Evolutionary conservation across 2,329 filamentous ascomycete genomes (phyloP).

Genomic region (Penicillium sp.): DNA sequence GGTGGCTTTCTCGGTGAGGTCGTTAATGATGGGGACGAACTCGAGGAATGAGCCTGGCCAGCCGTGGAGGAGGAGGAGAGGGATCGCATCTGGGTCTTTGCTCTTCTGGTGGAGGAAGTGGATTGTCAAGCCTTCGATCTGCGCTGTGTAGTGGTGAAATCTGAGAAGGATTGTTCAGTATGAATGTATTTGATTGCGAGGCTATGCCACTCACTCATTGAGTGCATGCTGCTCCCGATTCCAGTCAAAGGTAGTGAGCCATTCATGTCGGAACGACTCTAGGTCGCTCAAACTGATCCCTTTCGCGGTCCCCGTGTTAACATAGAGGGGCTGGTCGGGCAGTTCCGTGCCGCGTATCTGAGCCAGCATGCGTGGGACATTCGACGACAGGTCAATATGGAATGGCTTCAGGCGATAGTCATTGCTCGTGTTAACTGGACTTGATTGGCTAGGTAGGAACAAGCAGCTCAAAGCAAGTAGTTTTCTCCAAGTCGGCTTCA

Average conservation of each 20-base stretch:
- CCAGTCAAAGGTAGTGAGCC: not conserved
- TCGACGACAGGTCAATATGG: not conserved
- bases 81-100: conserved; percentile 10
- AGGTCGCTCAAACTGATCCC: not conserved
- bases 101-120: conserved; percentile 9
- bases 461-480: not conserved
- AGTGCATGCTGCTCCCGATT: not conserved
- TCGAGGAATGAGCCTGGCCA: conserved; percentile 22
- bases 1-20: conserved; percentile 9
- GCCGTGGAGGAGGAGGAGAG: conserved; percentile 18
- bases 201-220: not conserved
- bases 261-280: not conserved
- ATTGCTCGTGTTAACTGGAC: not conserved
- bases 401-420: not conserved
- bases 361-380: not conserved
- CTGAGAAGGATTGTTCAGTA: not conserved
- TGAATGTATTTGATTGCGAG: not conserved
- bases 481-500: not conserved
- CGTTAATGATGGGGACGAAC: conserved; percentile 16
- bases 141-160: not conserved
- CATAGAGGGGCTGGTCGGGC: not conserved
- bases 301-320: not conserved
- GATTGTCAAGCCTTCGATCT: not conserved
- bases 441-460: not conserved
- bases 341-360: not conserved